Base-by-base conservation (phyloP, 306 rosid genomes). In the Leucaena leucocephala region DNA sequence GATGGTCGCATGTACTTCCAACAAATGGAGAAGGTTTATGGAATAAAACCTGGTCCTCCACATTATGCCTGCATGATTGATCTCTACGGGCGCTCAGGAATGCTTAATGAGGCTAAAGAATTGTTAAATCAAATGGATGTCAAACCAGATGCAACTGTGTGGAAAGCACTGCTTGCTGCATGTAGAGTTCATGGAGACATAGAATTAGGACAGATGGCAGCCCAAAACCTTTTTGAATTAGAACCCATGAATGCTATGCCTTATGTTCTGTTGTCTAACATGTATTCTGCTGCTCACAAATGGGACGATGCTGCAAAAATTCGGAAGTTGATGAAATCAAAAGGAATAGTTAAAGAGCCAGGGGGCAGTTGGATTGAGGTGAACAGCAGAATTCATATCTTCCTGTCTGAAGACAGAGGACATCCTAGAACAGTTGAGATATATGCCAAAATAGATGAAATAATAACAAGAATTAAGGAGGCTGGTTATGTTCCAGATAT, bases 41-140 rank as follows among this genome's bases (percentile, higher is more conserved):
- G 97, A 77, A 90, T 94, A 76, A 85, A 90, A 78, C 94, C 97
- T 58, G 94, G 93, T 44, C 84, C 88, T 73, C 89, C 92, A 42
- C 98, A 94, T 81, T 89, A 90, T 33, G 97, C 98, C 4, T 92
- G 97, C 77, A 92, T 94, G 94, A 94, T 94, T 82, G 98, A 92
- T 72, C 92, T 92, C 74, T 86, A 88, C 50, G 94, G 97, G 42
- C 97, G 98, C 10, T 86, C 91, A 3, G 97, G 97, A 81, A 86
- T 87, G 67, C 90, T 94, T 11, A 66, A 80, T 0, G 91, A 90
- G 80, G 98, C 97, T 0, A 83, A 88, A 75, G 87, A 84, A 65
- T 82, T 94, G 65, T 79, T 92, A 8, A 81, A 89, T 68, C 75
- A 81, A 77, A 92, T 92, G 97, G 87, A 57, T 48, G 89, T 92